These are phyloP conservation scores for Anthoceros angustus DNA, from an alignment of 225 moss, liverwort and hornwort species.

Conservation along the genomic window DNA sequence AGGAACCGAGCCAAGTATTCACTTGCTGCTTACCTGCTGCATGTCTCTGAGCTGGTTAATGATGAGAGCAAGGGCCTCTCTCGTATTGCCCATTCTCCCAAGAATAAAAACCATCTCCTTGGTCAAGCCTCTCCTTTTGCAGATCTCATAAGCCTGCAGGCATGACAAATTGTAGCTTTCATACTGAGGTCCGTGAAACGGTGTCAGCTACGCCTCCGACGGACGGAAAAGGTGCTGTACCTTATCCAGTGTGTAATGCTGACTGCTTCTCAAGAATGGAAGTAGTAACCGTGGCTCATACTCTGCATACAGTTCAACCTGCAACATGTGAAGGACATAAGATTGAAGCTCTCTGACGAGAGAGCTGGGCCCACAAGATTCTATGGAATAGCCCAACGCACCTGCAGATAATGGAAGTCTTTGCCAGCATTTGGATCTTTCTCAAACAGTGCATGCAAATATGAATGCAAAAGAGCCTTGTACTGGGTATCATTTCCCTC, in stretches of 20 bases:
- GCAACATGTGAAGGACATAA: conserved; percentile 7
- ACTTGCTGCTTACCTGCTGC: conserved; percentile 40
- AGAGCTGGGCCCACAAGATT: conserved; percentile 6
- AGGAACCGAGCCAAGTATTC: neutral
- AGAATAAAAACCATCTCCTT: conserved; percentile 79
- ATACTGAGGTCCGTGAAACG: neutral
- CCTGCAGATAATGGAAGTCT: conserved; percentile 91
- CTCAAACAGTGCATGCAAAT: conserved; percentile 84
- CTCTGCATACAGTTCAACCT: conserved; percentile 97
- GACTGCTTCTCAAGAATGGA: conserved; percentile 94
- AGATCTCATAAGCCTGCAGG: conserved; percentile 86
- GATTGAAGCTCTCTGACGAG: conserved; percentile 6
- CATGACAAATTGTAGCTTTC: neutral
- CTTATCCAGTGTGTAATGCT: conserved; percentile 71
- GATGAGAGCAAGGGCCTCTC: conserved; percentile 75
- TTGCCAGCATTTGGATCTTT: conserved; percentile 81
- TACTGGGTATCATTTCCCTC: conserved; percentile 40
- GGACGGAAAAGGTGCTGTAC: conserved; percentile 10
- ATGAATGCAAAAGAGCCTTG: conserved; percentile 58
- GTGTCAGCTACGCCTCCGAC: neutral
- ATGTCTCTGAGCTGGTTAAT: conserved; percentile 86
- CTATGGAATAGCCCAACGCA: conserved; percentile 7
- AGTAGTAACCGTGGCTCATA: conserved; percentile 88
- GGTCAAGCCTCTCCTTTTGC: conserved; percentile 64
- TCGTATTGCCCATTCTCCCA: conserved; percentile 93